phyloP scores from a whole-genome alignment of 768 basidiomycete genomes.

The Serendipita sp. region DNA sequence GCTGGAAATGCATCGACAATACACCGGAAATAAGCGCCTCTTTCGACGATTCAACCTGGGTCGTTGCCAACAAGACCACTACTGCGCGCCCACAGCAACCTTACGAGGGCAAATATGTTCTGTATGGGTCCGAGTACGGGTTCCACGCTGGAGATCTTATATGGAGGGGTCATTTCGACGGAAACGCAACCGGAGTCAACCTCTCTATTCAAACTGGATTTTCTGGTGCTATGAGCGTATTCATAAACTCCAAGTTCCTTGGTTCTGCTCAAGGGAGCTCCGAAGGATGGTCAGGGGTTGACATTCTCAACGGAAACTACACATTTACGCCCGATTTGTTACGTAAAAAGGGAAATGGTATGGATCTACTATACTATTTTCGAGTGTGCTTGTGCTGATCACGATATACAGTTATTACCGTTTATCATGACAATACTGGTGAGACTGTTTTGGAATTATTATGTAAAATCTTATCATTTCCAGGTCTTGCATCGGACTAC shows the following conservation, averaged over 20 bases:
- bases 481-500: conserved; percentile 17
- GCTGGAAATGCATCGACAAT: conserved; percentile 17
- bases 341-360: not conserved
- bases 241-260: not conserved
- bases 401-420: not conserved
- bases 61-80: conserved; percentile 17
- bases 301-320: not conserved
- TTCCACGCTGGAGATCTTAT: not conserved
- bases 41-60: conserved; percentile 19
- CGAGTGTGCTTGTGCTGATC: not conserved
- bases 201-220: conserved; percentile 16
- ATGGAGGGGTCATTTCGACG: conserved; percentile 8
- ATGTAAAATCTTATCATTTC: conserved; percentile 15
- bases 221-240: conserved; percentile 4
- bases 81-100: conserved; percentile 17
- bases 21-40: conserved; percentile 17
- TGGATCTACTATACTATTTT: no score
- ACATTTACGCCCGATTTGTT: not conserved
- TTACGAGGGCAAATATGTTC: conserved; percentile 13
- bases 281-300: not conserved
- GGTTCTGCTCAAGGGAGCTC: not conserved
- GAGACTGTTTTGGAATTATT: conserved; percentile 31
- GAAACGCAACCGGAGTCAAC: conserved; percentile 16
- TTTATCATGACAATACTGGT: not conserved
- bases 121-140: conserved; percentile 13